Evolutionary conservation across 805 yeast species (phyloP), one percentile per base, ranked within the genome.

Genomic region (Metschnikowia gelsemii): DNA sequence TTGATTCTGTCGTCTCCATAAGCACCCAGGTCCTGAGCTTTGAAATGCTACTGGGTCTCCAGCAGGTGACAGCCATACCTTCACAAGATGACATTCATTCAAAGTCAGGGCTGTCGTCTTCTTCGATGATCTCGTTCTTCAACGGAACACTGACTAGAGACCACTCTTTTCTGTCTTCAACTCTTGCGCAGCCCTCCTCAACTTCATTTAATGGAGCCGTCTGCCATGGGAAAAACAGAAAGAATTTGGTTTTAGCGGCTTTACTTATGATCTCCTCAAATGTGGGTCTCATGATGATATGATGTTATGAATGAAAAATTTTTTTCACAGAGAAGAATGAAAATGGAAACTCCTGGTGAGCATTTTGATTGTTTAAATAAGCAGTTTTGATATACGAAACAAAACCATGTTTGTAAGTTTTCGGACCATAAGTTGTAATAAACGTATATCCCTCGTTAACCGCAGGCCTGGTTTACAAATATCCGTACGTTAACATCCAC

Each of bases 21-120:
- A 20, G 39, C 24, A 36, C 53, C 19, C 30, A 25, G 6, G 12
- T 46, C 18, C 36, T 39, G 9, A 28, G 46, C 20, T 30, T 44
- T n/a, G 27, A 46, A 3, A 42, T 43, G 35, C 40, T 51, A 22
- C 49, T 42, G 47, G 53, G 49, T 9, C 53, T 51, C 27, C 46
- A 42, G 23, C 52, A 46, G 31, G 27, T 43, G 17, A 43, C 51
- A 2, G 28, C 40, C 14, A 25, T 38, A 3, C 47, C 47, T 1
- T 30, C 44, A 9, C 31, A 40, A 8, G 30, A 29, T 3, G 24
- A 40, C 14, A 7, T 19, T 8, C 31, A 40, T 12, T 29, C 35
- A 5, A 22, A 16, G 13, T 23, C 35, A 8, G 26, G 30, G 8
- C 3, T 13, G 5, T 26, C 27, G 7, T 19, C 42, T n/a, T 18